Percentiles rank a stretch among this genome's conserved stretches.
phyloP scores from a whole-genome alignment of 2,329 filamentous ascomycete genomes.

The Parastagonospora nodorum region DNA sequence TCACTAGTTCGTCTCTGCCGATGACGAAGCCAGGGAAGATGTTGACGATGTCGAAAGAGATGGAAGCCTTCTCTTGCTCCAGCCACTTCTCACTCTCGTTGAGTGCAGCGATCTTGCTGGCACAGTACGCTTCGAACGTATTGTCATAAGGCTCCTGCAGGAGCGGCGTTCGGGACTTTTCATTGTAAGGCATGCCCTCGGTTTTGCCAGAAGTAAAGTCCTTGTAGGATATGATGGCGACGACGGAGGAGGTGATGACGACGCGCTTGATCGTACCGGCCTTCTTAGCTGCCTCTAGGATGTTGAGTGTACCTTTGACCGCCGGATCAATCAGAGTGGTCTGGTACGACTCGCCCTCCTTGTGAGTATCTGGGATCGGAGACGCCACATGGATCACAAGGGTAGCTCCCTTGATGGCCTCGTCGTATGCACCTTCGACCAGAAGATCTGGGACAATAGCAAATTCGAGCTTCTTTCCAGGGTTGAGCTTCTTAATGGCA shows the following conservation, averaged over 20 bases:
- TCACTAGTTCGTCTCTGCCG: not conserved
- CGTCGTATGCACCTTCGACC: not conserved
- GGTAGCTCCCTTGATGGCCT: not conserved
- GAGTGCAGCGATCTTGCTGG: not conserved
- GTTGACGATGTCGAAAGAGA: not conserved
- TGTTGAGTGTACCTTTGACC: not conserved
- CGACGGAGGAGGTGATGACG: not conserved
- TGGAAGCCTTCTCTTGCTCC: not conserved
- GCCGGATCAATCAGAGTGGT: not conserved
- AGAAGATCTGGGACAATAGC: not conserved
- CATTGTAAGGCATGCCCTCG: not conserved
- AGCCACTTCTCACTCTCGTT: not conserved
- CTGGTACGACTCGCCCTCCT: not conserved
- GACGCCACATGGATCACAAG: not conserved
- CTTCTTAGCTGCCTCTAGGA: not conserved
- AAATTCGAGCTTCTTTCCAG: not conserved
- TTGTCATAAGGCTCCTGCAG: not conserved
- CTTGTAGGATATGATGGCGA: not conserved
- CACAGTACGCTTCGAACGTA: not conserved
- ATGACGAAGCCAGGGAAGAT: not conserved
- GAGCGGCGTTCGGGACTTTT: not conserved
- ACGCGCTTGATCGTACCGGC: not conserved
- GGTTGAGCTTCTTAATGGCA: not conserved
- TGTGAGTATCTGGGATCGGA: not conserved
- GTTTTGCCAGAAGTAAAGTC: not conserved